phyloP scores from a whole-genome alignment of 208 protist species.

The Crithidia fasciculata region DNA sequence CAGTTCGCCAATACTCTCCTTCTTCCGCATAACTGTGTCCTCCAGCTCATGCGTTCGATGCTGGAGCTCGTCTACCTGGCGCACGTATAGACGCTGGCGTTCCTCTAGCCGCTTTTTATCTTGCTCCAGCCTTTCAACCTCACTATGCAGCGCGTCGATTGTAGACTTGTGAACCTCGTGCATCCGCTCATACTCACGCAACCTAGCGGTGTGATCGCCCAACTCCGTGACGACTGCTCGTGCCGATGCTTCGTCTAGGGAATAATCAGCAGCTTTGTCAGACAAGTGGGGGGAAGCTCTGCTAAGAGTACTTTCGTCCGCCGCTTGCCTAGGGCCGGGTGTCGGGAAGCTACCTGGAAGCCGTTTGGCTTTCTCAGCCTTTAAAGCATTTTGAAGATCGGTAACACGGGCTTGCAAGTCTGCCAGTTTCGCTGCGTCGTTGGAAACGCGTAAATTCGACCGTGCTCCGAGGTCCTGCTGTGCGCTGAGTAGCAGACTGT shows the following conservation, averaged over 20 bases:
- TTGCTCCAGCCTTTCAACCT: slow-evolving; percentile 19
- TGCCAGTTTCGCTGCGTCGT: slow-evolving; percentile 44
- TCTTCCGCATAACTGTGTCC: slow-evolving; percentile 30
- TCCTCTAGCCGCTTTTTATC: slow-evolving; percentile 8
- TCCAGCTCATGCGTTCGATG: slow-evolving; percentile 29
- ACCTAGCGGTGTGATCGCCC: slow-evolving; percentile 1
- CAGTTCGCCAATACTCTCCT: slow-evolving; percentile 66
- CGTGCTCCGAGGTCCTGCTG: slow-evolving; percentile 32
- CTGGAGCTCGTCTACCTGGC: slow-evolving; percentile 24
- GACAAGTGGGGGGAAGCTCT: neutral
- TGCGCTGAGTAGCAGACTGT: slow-evolving; percentile 62
- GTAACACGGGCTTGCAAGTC: slow-evolving; percentile 52
- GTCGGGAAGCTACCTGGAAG: neutral
- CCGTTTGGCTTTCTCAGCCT: slow-evolving; percentile 20
- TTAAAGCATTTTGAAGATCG: slow-evolving; percentile 29
- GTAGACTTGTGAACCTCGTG: slow-evolving; percentile 23
- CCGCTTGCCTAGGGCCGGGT: neutral
- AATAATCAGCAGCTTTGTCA: slow-evolving; percentile 7
- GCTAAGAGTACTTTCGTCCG: neutral
- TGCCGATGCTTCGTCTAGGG: neutral
- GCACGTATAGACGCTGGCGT: neutral
- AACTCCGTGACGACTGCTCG: neutral
- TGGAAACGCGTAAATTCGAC: slow-evolving; percentile 36
- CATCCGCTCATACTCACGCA: slow-evolving; percentile 25
- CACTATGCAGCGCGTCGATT: slow-evolving; percentile 25